These are phyloP conservation scores for Ramaria rubella DNA, from an alignment of 768 basidiomycete genomes.

Conservation along the genomic window DNA sequence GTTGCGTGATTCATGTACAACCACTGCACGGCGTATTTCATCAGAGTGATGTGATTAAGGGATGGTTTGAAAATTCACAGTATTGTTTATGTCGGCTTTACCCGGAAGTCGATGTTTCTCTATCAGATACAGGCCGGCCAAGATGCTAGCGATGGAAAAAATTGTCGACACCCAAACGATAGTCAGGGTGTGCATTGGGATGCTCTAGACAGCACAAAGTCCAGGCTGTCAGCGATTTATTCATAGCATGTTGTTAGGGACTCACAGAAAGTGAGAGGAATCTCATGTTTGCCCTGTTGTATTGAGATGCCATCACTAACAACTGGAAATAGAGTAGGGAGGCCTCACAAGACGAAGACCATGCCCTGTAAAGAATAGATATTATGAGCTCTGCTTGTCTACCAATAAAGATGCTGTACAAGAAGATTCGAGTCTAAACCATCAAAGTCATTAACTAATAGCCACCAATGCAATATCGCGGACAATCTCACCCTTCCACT, in stretches of 20 bases:
- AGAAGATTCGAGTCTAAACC: background rate
- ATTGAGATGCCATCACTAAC: background rate
- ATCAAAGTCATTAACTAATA: background rate
- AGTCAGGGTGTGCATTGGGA: background rate
- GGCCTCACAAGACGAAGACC: background rate
- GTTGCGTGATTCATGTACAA: background rate
- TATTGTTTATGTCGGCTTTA: background rate
- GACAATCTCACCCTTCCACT: background rate
- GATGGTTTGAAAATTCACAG: background rate
- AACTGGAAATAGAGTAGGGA: background rate
- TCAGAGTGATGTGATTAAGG: background rate
- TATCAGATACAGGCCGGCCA: background rate
- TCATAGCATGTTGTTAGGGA: background rate
- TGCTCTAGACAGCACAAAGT: background rate
- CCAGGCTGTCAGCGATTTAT: background rate
- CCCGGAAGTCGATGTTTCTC: background rate
- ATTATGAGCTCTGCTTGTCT: background rate
- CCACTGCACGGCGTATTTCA: too few species aligned
- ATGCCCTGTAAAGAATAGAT: background rate
- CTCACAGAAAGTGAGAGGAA: background rate
- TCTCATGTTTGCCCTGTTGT: background rate
- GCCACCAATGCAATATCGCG: background rate
- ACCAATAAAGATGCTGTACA: background rate
- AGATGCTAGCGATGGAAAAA: background rate
- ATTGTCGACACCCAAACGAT: background rate